These are phyloP conservation scores for Phlebopus sp. DNA, from an alignment of 1,284 basidiomycete species.

Conservation along the genomic window DNA sequence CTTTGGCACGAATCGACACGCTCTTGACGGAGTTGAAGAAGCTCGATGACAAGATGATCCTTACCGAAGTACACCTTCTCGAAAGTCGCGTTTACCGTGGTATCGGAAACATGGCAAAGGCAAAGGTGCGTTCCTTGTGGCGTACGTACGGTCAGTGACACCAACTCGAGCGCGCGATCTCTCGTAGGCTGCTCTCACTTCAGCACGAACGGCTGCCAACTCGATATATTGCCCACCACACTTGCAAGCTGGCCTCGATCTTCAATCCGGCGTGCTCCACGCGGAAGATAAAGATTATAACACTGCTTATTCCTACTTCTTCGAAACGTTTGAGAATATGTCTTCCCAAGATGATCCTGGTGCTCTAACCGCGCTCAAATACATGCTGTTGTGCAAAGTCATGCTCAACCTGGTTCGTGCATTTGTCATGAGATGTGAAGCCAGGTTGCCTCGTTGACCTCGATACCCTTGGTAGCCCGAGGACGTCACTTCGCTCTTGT, in stretches of 20 bases:
- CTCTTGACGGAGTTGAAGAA: slow-evolving; percentile 89
- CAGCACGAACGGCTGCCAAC: slow-evolving; percentile 92
- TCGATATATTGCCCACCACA: slow-evolving; percentile 96
- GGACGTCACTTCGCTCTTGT: slow-evolving; percentile 84
- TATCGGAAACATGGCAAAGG: slow-evolving; percentile 88
- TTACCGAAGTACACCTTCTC: slow-evolving; percentile 94
- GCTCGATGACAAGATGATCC: slow-evolving; percentile 96
- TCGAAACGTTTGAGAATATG: slow-evolving; percentile 89
- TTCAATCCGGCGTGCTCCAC: slow-evolving; percentile 90
- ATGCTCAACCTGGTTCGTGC: slow-evolving; percentile 87
- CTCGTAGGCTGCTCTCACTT: slow-evolving; percentile 83
- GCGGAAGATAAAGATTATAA: slow-evolving; percentile 98
- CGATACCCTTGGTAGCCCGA: slow-evolving; percentile 67
- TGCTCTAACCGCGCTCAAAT: slow-evolving; percentile 88
- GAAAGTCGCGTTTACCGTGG: slow-evolving; percentile 92
- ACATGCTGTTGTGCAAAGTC: slow-evolving; percentile 97
- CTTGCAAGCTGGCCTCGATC: slow-evolving; percentile 89
- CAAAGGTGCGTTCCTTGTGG: slow-evolving; percentile 65
- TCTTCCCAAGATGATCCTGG: slow-evolving; percentile 70
- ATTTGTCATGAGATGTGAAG: background rate
- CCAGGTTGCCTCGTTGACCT: background rate
- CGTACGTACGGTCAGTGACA: background rate
- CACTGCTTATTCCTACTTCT: slow-evolving; percentile 97
- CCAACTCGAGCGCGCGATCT: background rate
- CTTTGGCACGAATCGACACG: slow-evolving; percentile 79